A percentile compares a stretch with the other conserved stretches of the same genome.
phyloP scores from a whole-genome alignment of 2,329 filamentous ascomycete genomes.

The Aquanectria penicillioides region DNA sequence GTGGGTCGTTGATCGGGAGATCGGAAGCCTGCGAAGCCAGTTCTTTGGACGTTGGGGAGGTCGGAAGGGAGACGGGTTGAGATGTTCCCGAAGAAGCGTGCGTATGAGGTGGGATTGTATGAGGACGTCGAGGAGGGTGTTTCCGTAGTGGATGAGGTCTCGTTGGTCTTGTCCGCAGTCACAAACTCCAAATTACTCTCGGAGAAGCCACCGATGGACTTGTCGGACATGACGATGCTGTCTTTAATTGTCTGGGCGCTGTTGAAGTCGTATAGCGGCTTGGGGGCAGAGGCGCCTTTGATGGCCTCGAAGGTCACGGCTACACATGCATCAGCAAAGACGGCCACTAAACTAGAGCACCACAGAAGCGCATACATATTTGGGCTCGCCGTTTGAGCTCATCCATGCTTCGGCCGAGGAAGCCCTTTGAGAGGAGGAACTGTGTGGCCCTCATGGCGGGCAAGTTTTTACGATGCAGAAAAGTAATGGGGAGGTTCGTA shows the following conservation, averaged over 20 bases:
- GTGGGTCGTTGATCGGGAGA: slow-evolving; percentile 81
- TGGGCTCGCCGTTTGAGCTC: slow-evolving; percentile 67
- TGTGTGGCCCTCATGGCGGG: slow-evolving; percentile 59
- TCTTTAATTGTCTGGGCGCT: slow-evolving; percentile 55
- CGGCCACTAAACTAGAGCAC: rapidly evolving
- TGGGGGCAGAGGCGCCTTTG: slow-evolving; percentile 70
- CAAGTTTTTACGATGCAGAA: too few relatives aligned
- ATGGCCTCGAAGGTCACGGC: slow-evolving; percentile 76
- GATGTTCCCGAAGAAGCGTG: slow-evolving; percentile 87
- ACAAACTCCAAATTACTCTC: slow-evolving; percentile 74
- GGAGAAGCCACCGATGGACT: slow-evolving; percentile 87
- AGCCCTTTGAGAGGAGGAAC: slow-evolving; percentile 59
- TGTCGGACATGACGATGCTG: slow-evolving; percentile 86
- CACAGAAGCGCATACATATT: slow-evolving; percentile 57
- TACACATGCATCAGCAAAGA: slow-evolving; percentile 45
- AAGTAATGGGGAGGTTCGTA: too few relatives aligned
- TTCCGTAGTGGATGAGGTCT: slow-evolving; percentile 36
- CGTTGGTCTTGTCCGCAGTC: slow-evolving; percentile 40
- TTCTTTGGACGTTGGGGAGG: slow-evolving; percentile 77
- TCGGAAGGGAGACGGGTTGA: slow-evolving; percentile 84
- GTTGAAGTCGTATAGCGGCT: slow-evolving; percentile 72
- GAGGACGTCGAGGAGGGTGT: slow-evolving; percentile 25
- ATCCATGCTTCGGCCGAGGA: slow-evolving; percentile 67
- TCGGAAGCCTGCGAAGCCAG: slow-evolving; percentile 90
- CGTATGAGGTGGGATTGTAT: slow-evolving; percentile 59